phyloP scores from a whole-genome alignment of 2,329 filamentous ascomycete species.

The Fusarium abutilonis region DNA sequence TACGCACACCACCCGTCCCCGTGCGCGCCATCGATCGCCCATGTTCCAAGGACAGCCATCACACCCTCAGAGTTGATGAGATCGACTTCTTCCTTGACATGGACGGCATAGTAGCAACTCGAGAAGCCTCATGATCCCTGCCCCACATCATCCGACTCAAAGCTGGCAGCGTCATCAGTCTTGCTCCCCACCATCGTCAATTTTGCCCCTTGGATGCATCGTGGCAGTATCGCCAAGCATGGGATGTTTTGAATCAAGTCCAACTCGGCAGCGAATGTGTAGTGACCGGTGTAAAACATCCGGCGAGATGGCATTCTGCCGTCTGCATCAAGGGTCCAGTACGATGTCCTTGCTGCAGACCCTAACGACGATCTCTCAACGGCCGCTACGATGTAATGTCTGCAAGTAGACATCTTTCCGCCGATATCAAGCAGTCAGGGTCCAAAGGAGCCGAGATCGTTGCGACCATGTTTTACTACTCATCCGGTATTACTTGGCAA shows the following conservation, averaged over 20 bases:
- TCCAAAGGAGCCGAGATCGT: conserved; percentile 36
- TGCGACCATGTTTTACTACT: conserved; percentile 6
- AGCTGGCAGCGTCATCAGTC: conserved; percentile 36
- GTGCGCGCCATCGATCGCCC: conserved; percentile 33
- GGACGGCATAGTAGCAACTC: conserved; percentile 38
- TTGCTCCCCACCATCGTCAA: conserved; percentile 33
- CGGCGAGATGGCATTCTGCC: conserved; percentile 25
- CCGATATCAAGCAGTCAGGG: conserved; percentile 9
- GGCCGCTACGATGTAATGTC: conserved; percentile 4
- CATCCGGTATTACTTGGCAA: conserved; percentile 11
- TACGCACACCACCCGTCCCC: conserved; percentile 26
- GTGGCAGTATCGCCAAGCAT: conserved; percentile 19
- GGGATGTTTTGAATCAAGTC: conserved; percentile 12
- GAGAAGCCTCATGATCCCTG: conserved; percentile 46
- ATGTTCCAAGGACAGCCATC: conserved; percentile 24
- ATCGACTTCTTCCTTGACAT: conserved; percentile 41
- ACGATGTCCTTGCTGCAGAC: conserved; percentile 21
- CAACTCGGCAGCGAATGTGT: conserved; percentile 1
- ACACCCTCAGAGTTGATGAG: conserved; percentile 39
- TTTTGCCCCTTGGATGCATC: conserved; percentile 37
- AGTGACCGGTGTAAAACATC: conserved; percentile 35
- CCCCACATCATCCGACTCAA: conserved; percentile 46
- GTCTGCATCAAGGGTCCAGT: conserved; percentile 27
- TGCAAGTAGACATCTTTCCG: conserved; percentile 5
- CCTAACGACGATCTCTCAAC: conserved; percentile 33